These are phyloP conservation scores for Datura wrightii DNA, from an alignment of 257 asterid species.

Conservation along the genomic window DNA sequence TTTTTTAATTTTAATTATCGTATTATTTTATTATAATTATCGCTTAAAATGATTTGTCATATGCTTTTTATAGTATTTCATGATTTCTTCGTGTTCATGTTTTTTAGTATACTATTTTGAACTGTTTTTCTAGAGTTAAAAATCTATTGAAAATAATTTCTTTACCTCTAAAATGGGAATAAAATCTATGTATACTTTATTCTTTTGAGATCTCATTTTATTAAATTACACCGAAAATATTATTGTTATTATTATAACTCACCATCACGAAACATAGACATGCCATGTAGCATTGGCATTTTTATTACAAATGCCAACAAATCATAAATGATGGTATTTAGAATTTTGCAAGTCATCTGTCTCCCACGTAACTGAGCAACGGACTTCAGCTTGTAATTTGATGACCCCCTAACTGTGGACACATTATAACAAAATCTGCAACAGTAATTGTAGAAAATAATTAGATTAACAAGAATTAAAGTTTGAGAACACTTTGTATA, in stretches of 20 bases:
- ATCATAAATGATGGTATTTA: conserved; percentile 90
- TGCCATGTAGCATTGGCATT: conserved; percentile 91
- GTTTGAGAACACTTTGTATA: not conserved
- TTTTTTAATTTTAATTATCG: too few species aligned
- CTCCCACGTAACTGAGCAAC: conserved; percentile 99
- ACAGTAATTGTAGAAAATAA: conserved; percentile 28
- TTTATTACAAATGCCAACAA: conserved; percentile 94
- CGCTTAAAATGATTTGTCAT: too few species aligned
- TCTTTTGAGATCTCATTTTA: too few species aligned
- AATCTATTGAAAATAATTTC: too few species aligned
- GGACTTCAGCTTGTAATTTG: conserved; percentile 83
- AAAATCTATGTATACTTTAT: too few species aligned
- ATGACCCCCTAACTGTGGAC: conserved; percentile 83
- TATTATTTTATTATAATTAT: too few species aligned
- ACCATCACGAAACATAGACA: conserved; percentile 98
- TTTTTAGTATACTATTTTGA: too few species aligned
- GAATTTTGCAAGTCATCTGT: conserved; percentile 94
- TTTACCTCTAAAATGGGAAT: too few species aligned
- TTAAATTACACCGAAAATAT: too few species aligned
- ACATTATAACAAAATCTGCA: conserved; percentile 96
- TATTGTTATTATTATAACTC: conserved; percentile 38
- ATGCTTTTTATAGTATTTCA: too few species aligned
- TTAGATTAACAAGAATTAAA: not conserved
- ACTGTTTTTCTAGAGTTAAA: not conserved
- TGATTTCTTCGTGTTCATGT: too few species aligned